phyloP scores from a whole-genome alignment of 2,329 filamentous ascomycete species.

The Fusarium sp. region DNA sequence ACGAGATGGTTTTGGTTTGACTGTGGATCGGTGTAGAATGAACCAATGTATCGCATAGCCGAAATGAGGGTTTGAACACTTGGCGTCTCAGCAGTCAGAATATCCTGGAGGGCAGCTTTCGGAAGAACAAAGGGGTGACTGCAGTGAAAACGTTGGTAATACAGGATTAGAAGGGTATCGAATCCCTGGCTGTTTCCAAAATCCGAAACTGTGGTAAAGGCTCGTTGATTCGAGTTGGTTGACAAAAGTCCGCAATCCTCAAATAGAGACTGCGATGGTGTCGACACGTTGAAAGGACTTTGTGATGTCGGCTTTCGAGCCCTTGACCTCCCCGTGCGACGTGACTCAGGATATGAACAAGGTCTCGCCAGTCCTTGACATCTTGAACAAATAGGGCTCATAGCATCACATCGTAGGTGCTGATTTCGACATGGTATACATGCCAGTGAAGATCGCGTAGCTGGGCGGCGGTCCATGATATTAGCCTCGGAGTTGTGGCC shows the following conservation, averaged over 20 bases:
- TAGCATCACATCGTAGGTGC: not conserved
- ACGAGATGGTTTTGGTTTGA: not conserved
- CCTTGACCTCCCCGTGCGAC: not conserved
- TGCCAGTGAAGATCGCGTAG: not conserved
- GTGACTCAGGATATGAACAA: not conserved
- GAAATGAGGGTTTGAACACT: not conserved
- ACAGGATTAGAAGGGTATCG: not conserved
- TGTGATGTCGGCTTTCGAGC: not conserved
- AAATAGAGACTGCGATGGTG: not conserved
- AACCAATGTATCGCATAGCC: not conserved
- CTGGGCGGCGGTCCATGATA: not conserved
- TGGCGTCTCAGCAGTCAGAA: not conserved
- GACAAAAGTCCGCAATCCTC: not conserved
- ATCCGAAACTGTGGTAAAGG: not conserved
- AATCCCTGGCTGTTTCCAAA: not conserved
- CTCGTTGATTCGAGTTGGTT: not conserved
- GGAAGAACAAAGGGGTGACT: not conserved
- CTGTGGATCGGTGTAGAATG: not conserved
- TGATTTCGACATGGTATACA: not conserved
- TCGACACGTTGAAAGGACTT: not conserved
- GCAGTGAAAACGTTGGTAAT: not conserved
- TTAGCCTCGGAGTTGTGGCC: not conserved
- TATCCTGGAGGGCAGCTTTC: not conserved
- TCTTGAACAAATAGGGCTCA: not conserved
- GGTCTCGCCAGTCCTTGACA: not conserved